Evolutionary conservation across 306 rosid genomes (phyloP).

Genomic region (Casuarina glauca): DNA sequence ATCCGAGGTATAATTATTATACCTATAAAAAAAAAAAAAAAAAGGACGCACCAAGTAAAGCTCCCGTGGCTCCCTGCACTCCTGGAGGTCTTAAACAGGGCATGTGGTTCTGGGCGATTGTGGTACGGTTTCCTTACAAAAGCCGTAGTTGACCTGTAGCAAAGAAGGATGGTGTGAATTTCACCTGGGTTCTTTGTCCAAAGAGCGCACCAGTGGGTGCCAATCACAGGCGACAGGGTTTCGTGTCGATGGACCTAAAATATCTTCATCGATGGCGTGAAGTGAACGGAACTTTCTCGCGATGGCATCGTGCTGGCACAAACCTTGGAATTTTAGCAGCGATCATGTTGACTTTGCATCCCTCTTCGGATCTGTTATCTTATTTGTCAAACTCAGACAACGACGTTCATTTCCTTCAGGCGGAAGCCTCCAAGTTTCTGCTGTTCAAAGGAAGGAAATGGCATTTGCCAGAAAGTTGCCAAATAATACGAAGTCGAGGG

Average conservation of each 20-base stretch:
- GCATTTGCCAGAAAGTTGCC: background rate
- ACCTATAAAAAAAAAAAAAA: too few relatives aligned
- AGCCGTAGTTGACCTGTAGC: too few relatives aligned
- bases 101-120: too few relatives aligned
- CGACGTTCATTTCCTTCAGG: background rate
- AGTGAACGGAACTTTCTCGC: background rate
- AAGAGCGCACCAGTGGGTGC: too few relatives aligned
- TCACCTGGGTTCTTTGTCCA: too few relatives aligned
- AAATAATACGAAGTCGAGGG: background rate
- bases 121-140: too few relatives aligned
- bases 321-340: constrained; percentile 9
- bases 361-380: background rate
- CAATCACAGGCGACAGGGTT: background rate
- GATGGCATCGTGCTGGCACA: background rate
- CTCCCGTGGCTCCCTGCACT: too few relatives aligned
- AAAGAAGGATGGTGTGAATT: too few relatives aligned
- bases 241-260: background rate
- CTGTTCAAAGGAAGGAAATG: background rate
- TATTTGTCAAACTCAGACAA: background rate
- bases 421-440: background rate
- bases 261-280: constrained; percentile 2
- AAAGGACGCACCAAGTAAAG: too few relatives aligned
- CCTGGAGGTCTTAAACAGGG: too few relatives aligned
- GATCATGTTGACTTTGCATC: background rate
- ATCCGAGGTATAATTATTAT: too few relatives aligned